Percentiles rank a stretch among this genome's conserved stretches.
These are phyloP conservation scores for Lepiota brunneoincarnata DNA, from an alignment of 768 basidiomycete species.

Conservation along the genomic window DNA sequence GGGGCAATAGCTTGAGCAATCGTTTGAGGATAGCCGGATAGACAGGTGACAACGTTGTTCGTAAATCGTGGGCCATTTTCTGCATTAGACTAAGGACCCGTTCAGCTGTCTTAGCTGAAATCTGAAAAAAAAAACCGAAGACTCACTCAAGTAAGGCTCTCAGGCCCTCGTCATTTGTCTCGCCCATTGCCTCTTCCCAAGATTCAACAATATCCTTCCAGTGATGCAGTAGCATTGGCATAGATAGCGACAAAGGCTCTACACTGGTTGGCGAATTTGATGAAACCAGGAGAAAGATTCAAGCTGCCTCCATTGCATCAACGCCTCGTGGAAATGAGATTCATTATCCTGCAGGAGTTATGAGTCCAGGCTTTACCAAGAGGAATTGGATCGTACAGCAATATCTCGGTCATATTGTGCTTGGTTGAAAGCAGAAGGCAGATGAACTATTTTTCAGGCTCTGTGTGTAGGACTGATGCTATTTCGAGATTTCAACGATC, in stretches of 20 bases:
- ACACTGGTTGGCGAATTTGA: conserved; percentile 64
- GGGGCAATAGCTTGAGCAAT: conserved; percentile 56
- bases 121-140: no score
- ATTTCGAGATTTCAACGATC: not conserved
- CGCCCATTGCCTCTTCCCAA: conserved; percentile 59
- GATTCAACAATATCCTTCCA: conserved; percentile 65
- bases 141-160: conserved; percentile 75
- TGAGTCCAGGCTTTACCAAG: not conserved
- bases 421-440: conserved; percentile 61
- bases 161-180: conserved; percentile 70
- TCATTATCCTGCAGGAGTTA: conserved; percentile 57
- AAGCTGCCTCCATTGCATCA: conserved; percentile 79
- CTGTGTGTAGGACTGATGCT: conserved; percentile 76
- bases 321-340: conserved; percentile 73
- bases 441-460: conserved; percentile 67
- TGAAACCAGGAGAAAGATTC: conserved; percentile 74
- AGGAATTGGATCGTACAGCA: conserved; percentile 33
- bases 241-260: conserved; percentile 62
- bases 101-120: not conserved
- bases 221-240: conserved; percentile 81
- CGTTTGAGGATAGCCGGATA: conserved; percentile 54
- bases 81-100: conserved; percentile 60
- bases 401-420: conserved; percentile 60
- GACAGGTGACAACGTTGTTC: conserved; percentile 66
- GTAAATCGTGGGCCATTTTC: conserved; percentile 77